Evolutionary conservation across 306 rosid species (phyloP).

Genomic region (Senna tora): DNA sequence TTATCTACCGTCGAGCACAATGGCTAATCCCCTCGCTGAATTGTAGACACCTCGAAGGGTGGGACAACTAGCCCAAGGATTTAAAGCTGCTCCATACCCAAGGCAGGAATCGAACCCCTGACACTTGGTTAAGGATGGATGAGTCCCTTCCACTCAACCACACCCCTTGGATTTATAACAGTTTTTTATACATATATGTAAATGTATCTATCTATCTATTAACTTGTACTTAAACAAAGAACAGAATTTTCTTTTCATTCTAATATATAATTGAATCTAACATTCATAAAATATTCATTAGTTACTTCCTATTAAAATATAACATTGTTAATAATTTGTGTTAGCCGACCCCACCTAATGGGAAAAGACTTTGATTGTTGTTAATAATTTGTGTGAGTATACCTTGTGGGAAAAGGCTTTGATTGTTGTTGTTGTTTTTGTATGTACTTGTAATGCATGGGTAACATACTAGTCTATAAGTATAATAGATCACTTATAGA

Average conservation of each 20-base stretch:
- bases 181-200: too few species aligned
- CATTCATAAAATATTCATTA: neutral
- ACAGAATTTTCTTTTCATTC: neutral
- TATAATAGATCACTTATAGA: neutral
- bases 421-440: too few species aligned
- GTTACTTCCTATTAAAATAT: neutral
- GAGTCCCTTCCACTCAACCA: too few species aligned
- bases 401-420: neutral
- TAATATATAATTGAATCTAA: neutral
- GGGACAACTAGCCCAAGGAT: too few species aligned
- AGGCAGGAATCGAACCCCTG: too few species aligned
- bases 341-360: neutral
- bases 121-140: too few species aligned
- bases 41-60: too few species aligned
- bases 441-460: slow-evolving; percentile 5
- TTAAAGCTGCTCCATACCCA: too few species aligned
- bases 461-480: neutral
- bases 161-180: too few species aligned
- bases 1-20: too few species aligned
- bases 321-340: neutral
- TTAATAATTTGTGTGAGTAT: neutral
- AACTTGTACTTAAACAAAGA: neutral
- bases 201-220: too few species aligned
- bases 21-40: too few species aligned
- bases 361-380: neutral